Evolutionary conservation across 164 flowering plant species (phyloP), one percentile per base, ranked within the genome.

Genomic region (Piper betle): DNA sequence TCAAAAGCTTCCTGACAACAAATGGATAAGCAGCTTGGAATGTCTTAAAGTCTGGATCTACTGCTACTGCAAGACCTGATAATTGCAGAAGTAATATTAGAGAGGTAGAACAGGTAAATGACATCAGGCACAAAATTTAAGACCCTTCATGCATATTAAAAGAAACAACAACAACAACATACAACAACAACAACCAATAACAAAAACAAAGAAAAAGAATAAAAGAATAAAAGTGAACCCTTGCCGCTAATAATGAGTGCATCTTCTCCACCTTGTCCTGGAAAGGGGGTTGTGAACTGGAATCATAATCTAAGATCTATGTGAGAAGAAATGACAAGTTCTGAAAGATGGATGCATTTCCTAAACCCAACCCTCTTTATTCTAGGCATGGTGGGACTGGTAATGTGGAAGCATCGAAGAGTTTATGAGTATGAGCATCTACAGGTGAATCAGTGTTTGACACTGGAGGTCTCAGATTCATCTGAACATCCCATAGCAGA

Each of bases 21-120:
- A 73, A 90, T 17, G 99, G 99, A 64, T 83, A 90, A 64, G 97
- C 97, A 73, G 96, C 85, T 69, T 90, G 85, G 78, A 93, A 93
- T 66, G 99, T 90, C 78, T 85, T 90, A 61, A 90, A 90, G 66
- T 74, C 78, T 69, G 69, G 75, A 77, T 93, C 99, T 37, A 80
- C 92, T 62, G 94, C 97, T 42, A 86, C 67, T 16, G 99, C 97
- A 77, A 93, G 73, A 64, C 97, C 99, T 91, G 86, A 54, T 39
- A 43, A 42, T 55, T 37, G 43, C 60, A 39, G 16, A 58, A 20
- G 11, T 15, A 39, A 39, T 39, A 58, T 11, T 7, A 37, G 10
- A 12, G 11, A 19, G 3, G 3, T 19, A 54, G 57, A n/a, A 13
- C 25, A 19, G 57, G 1, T 7, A 37, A 20, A 33, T 33, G 16